Base-by-base conservation (phyloP, 805 yeast species). In the Kuraishia floccosa region DNA sequence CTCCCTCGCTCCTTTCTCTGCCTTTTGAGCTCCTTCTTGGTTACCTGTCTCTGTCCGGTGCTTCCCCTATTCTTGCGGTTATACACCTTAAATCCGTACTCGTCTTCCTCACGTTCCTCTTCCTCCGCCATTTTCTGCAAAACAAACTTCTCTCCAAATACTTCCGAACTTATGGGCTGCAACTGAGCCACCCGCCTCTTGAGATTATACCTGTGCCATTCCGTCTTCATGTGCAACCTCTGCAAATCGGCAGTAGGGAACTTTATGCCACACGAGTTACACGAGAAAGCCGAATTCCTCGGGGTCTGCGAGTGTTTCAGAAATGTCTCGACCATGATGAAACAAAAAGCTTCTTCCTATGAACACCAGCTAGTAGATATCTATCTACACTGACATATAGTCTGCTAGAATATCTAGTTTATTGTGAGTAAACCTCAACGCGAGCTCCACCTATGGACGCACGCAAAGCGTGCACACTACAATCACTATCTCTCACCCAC, bases 191-290 rank as follows among this genome's bases (percentile, higher is more conserved):
- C 95, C 45, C 95, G 71, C 58, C 98, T 74, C 50, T 91, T 91
- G 47, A 91, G 66, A 48, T 91, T 91, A 55, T 91, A 91, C 39
- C 98, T 69, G 50, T 91, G 98, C 98, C 98, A 91, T 34, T 91
- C 98, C 3, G 95, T 77, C 50, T 83, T 85, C 98, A 91, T 91
- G 52, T 91, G 98, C 40, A 68, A 68, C 39, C 97, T 67, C 58
- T 91, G 98, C 35, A 76, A 63, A 39, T 78, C 91, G n/a, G 94
- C 78, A 23, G 76, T 64, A 26, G 77, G 72, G 48, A 91, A 91
- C 28, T 76, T 76, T 39, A 85, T 72, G 16, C 74, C 75, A 55
- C 98, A 91, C 14, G 95, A 79, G 48, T 87, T 83, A 57, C 98
- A 91, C 13, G 31, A 23, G 31, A 30, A 30, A 11, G 31, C 17